phyloP scores from a whole-genome alignment of 129 eudicot genomes.

The Ambrosia trifida region DNA sequence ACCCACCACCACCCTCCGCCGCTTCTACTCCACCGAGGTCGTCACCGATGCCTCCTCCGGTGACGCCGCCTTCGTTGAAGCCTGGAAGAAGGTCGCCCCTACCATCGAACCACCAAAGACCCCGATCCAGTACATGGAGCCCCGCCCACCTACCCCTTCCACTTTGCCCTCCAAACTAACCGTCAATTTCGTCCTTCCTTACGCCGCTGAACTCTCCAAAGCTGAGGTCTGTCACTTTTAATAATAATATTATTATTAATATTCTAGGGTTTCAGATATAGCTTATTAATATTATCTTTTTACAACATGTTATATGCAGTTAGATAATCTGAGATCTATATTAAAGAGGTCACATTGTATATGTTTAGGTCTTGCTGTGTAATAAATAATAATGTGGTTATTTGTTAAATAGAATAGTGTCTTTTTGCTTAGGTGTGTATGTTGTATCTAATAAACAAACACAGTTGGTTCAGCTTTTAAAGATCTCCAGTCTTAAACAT shows the following conservation, averaged over 20 bases:
- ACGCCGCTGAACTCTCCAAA: constrained; percentile 51
- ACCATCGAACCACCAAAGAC: constrained; percentile 79
- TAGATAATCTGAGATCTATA: neutral
- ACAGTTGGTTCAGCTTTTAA: neutral
- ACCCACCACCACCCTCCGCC: constrained; percentile 32
- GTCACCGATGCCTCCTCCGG: constrained; percentile 35
- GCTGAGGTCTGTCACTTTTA: constrained; percentile 45
- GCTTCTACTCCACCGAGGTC: constrained; percentile 56
- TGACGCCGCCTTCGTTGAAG: constrained; percentile 48
- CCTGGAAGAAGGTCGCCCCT: constrained; percentile 74
- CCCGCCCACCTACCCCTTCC: constrained; percentile 69
- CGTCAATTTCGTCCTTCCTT: constrained; percentile 74
- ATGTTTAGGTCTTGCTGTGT: neutral
- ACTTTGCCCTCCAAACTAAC: constrained; percentile 75
- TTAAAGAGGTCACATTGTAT: neutral
- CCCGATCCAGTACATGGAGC: constrained; percentile 54
- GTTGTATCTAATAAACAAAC: neutral
- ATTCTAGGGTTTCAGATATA: constrained; percentile 21
- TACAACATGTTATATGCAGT: neutral
- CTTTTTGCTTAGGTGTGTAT: neutral
- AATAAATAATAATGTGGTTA: neutral
- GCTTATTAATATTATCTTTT: neutral
- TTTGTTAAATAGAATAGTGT: neutral
- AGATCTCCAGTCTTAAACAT: neutral
- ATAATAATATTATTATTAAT: neutral